Percentiles rank a stretch among this genome's conserved stretches.
Conservation (phyloP, 768 basidiomycete genomes). For the Suillus subluteus region DNA sequence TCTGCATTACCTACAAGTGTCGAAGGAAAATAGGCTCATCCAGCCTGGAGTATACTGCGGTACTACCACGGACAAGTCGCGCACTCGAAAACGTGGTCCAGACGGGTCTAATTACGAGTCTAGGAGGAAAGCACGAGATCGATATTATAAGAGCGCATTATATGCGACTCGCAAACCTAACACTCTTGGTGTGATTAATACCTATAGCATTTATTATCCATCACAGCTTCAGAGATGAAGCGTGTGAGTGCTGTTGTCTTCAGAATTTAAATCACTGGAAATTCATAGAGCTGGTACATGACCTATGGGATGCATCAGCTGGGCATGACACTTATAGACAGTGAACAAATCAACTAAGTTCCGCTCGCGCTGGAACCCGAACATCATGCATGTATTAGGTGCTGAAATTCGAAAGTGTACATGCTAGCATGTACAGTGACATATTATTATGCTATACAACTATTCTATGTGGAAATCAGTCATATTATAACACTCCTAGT, state of each 20-base stretch:
- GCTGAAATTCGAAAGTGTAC: not conserved
- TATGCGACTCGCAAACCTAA: too few species aligned
- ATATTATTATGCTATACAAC: not conserved
- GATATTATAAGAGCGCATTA: too few species aligned
- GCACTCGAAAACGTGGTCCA: too few species aligned
- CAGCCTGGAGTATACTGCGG: not conserved
- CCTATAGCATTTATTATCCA: too few species aligned
- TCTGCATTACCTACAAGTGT: not conserved
- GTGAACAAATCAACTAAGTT: not conserved
- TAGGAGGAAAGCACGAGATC: too few species aligned
- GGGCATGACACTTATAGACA: not conserved
- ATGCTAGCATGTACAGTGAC: not conserved
- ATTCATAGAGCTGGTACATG: not conserved
- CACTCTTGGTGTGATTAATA: too few species aligned
- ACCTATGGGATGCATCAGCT: not conserved
- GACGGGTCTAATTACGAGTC: too few species aligned
- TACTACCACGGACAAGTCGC: not conserved
- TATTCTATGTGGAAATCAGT: not conserved
- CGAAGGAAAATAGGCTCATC: not conserved
- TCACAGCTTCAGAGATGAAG: too few species aligned
- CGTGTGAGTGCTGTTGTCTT: not conserved
- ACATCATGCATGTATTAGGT: not conserved
- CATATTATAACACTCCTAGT: not conserved
- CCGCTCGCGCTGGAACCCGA: not conserved
- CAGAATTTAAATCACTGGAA: not conserved